Evolutionary conservation across 305 asterid genomes (phyloP).

Genomic region (Caryopteris hybrid): DNA sequence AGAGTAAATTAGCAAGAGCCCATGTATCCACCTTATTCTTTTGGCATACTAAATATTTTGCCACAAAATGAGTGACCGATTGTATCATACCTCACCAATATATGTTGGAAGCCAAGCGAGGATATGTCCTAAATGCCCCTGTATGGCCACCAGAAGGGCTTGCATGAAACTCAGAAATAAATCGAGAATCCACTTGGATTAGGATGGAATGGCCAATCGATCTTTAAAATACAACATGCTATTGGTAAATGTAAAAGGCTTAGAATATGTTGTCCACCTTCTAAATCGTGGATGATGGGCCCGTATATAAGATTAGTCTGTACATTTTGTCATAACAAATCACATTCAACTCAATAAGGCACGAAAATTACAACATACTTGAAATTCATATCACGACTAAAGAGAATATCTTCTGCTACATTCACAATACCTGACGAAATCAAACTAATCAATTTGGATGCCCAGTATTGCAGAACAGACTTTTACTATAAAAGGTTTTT

Average conservation of each 20-base stretch:
- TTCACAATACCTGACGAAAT: too few relatives aligned
- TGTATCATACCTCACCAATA: not conserved
- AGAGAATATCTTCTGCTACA: not conserved
- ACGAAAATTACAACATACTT: not conserved
- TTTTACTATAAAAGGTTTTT: not conserved
- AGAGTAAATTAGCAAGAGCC: not conserved
- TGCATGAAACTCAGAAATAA: not conserved
- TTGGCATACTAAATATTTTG: not conserved
- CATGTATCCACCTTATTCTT: not conserved
- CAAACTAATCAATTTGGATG: too few relatives aligned
- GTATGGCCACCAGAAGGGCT: not conserved
- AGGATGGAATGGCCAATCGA: not conserved
- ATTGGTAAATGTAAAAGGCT: not conserved
- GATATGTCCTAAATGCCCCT: not conserved
- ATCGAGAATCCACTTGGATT: not conserved
- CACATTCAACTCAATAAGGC: not conserved
- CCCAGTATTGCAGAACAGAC: not conserved
- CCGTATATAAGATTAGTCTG: not conserved
- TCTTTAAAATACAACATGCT: not conserved
- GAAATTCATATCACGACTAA: not conserved
- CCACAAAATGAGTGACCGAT: too few relatives aligned
- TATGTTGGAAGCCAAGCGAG: not conserved
- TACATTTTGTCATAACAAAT: not conserved
- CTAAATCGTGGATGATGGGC: not conserved
- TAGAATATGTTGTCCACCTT: not conserved